These are phyloP conservation scores for Psidium friedrichsthalianum DNA, from an alignment of 345 rosid species.

Conservation along the genomic window DNA sequence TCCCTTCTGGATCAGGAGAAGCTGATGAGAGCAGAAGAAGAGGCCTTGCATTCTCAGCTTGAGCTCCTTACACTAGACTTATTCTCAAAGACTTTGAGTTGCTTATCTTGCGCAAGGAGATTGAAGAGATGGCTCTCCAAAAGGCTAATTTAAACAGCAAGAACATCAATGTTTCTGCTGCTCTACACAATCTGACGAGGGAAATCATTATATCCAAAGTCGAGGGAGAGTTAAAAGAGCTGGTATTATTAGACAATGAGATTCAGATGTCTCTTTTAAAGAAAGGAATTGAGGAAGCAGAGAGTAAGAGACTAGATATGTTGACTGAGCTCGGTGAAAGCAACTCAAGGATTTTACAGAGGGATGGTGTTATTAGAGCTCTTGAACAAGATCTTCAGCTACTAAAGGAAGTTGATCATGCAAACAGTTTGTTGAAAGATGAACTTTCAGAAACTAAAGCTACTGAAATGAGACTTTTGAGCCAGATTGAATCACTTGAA, in stretches of 20 bases:
- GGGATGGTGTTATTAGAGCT: conserved; percentile 21
- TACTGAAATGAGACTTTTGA: conserved; percentile 11
- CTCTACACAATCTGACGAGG: conserved; percentile 39
- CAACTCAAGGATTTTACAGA: conserved; percentile 15
- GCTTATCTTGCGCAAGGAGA: conserved; percentile 36
- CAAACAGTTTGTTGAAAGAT: conserved; percentile 12
- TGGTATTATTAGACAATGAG: conserved; percentile 21
- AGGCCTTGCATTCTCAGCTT: conserved; percentile 25
- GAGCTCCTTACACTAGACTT: conserved; percentile 33
- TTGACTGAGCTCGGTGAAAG: conserved; percentile 21
- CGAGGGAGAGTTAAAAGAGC: conserved; percentile 42
- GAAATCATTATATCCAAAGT: conserved; percentile 32
- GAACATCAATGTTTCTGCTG: conserved; percentile 14
- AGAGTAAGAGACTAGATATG: conserved; percentile 16
- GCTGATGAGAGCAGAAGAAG: conserved; percentile 10
- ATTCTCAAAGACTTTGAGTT: conserved; percentile 62
- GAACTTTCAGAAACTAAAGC: conserved; percentile 16
- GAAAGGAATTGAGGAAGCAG: conserved; percentile 25
- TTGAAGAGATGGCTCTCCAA: conserved; percentile 35
- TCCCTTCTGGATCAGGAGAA: conserved; percentile 50
- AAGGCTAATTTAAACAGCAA: conserved; percentile 20
- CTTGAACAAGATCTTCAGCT: conserved; percentile 14
- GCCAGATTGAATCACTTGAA: conserved; percentile 31
- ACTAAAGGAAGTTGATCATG: conserved; percentile 18
- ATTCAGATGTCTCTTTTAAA: conserved; percentile 21